Evolutionary conservation across 163 green algal species (phyloP).

Genomic region (Chloromonas sp.): DNA sequence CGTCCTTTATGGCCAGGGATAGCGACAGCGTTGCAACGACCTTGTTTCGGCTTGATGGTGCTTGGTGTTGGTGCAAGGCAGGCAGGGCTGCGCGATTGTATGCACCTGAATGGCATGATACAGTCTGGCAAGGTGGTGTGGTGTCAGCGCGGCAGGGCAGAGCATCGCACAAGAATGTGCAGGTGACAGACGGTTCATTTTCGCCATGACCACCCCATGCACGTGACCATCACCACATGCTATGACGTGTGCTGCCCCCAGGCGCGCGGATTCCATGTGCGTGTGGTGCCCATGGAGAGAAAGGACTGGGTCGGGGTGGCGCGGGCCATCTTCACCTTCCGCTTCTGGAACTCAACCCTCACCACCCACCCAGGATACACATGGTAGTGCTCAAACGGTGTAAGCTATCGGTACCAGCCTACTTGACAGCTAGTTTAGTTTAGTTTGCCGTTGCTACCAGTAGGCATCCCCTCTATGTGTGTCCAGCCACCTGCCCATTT

Average conservation of each 20-base stretch:
- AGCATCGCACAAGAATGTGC: background rate
- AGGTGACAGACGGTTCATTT: too few species aligned
- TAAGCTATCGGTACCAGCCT: too few species aligned
- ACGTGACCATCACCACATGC: too few species aligned
- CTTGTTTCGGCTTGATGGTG: too few species aligned
- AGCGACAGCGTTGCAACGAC: too few species aligned
- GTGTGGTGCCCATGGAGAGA: slow-evolving; percentile 36
- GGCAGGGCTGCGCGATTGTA: background rate
- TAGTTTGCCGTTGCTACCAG: too few species aligned
- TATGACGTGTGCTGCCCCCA: slow-evolving; percentile 4
- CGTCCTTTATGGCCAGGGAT: too few species aligned
- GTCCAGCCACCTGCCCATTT: too few species aligned
- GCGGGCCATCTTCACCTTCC: slow-evolving; percentile 25
- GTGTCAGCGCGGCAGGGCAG: too few species aligned
- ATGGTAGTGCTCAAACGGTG: slow-evolving; percentile 8
- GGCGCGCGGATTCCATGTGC: slow-evolving; percentile 30
- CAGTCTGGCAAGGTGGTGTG: background rate
- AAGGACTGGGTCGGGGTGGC: slow-evolving; percentile 50
- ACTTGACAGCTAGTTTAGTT: too few species aligned
- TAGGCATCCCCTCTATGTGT: too few species aligned
- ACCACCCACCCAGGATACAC: slow-evolving; percentile 43
- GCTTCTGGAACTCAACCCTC: slow-evolving; percentile 33
- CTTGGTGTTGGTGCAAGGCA: background rate
- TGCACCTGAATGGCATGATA: background rate
- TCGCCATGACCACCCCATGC: too few species aligned